Evolutionary conservation across 176 grass and related monocot genomes (phyloP).

Genomic region (Poa annua): DNA sequence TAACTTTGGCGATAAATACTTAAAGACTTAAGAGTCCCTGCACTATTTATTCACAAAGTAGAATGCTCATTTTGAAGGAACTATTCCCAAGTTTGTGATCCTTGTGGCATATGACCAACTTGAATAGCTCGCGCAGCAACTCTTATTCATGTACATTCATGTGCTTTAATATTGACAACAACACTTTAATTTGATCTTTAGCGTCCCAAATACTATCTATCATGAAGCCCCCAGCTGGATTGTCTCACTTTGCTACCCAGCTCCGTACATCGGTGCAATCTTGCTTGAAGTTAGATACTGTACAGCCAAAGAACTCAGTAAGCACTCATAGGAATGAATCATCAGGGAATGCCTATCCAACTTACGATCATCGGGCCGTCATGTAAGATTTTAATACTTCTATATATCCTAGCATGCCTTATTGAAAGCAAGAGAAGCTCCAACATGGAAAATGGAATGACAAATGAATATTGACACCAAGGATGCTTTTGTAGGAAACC

Average conservation of each 20-base stretch:
- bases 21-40: not conserved
- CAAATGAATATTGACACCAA: slow-evolving; percentile 12
- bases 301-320: slow-evolving; percentile 24
- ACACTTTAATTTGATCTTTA: slow-evolving; percentile 37
- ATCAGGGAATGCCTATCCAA: slow-evolving; percentile 24
- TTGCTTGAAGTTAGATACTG: slow-evolving; percentile 47
- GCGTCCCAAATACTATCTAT: slow-evolving; percentile 59
- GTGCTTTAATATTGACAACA: not conserved
- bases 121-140: slow-evolving; percentile 13
- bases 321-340: slow-evolving; percentile 15
- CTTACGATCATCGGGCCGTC: slow-evolving; percentile 15
- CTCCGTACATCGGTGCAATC: slow-evolving; percentile 41
- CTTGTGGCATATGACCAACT: slow-evolving; percentile 19
- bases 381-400: slow-evolving; percentile 39
- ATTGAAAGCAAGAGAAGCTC: slow-evolving; percentile 16
- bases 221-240: slow-evolving; percentile 58
- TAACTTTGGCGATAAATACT: not conserved
- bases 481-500: slow-evolving; percentile 33
- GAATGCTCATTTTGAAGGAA: slow-evolving; percentile 6
- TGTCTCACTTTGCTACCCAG: slow-evolving; percentile 44
- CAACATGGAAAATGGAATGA: slow-evolving; percentile 15
- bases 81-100: slow-evolving; percentile 10
- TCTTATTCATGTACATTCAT: slow-evolving; percentile 20
- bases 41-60: not conserved
- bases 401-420: slow-evolving; percentile 29